Percentiles rank a stretch among this genome's conserved stretches.
phyloP scores from a whole-genome alignment of 768 basidiomycete genomes.

The Tephrocybe rancida region DNA sequence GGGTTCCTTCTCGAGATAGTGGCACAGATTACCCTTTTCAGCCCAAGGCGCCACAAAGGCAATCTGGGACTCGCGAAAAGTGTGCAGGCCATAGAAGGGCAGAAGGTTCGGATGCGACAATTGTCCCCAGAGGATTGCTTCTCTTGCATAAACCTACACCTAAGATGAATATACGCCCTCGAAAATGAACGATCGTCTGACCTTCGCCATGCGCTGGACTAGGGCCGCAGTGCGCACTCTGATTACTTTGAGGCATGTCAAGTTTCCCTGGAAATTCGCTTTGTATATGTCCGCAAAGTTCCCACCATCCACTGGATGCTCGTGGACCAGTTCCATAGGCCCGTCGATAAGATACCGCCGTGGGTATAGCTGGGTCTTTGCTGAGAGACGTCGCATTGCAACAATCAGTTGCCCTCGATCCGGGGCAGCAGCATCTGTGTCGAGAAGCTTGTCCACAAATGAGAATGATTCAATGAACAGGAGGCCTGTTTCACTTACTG shows the following conservation, averaged over 20 bases:
- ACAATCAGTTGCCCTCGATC: slow-evolving; percentile 4
- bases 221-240: background rate
- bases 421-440: background rate
- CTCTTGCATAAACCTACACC: slow-evolving; percentile 9
- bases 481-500: background rate
- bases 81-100: slow-evolving; percentile 30
- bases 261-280: background rate
- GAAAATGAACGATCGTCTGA: background rate
- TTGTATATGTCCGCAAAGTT: slow-evolving; percentile 10
- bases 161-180: background rate
- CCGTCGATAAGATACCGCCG: background rate
- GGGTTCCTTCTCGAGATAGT: slow-evolving; percentile 27
- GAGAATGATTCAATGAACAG: too few species aligned
- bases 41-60: slow-evolving; percentile 33
- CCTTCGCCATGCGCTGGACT: slow-evolving; percentile 4
- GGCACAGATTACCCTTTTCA: slow-evolving; percentile 21
- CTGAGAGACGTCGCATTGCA: slow-evolving; percentile 12
- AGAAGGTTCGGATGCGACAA: slow-evolving; percentile 28
- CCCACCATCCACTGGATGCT: background rate
- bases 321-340: background rate
- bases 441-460: background rate
- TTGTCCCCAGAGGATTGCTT: slow-evolving; percentile 27
- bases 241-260: slow-evolving; percentile 6
- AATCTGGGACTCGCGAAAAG: slow-evolving; percentile 18
- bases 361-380: slow-evolving; percentile 4